Base-by-base conservation (phyloP, 371 early-diverging fungal genomes). In the Syncephalastrum racemosum region DNA sequence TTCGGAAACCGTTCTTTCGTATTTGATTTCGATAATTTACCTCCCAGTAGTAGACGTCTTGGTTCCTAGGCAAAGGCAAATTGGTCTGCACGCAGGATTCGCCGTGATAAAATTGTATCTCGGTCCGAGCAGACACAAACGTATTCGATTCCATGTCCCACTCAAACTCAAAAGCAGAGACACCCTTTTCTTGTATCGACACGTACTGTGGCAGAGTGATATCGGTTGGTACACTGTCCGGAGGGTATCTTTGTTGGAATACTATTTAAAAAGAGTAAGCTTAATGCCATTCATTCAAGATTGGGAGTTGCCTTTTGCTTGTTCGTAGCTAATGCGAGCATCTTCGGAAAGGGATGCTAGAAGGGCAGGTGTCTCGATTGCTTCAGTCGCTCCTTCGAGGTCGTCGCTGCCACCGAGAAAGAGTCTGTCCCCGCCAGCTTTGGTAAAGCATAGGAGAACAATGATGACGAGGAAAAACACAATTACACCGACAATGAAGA, bases 81-180 rank as follows among this genome's bases (percentile, higher is more conserved):
- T 92, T 92, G 24, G 92, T 90, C 58, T 89, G 90, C 44, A 91
- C 88, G 60, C 87, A 88, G 43, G 80, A 81, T 60, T 90, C 90
- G 43, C 88, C 84, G 36, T 82, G 80, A 55, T 62, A 79, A 68
- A 85, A 90, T 50, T 82, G 79, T 14, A 92, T 80, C 57, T 92
- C 92, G 8, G 92, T 92, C 52, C 90, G 73, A 54, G 82, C 88
- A 44, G 87, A 80, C 13, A 89, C 83, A 61, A 86, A 80, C 18
- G 82, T 75, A 45, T 83, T 82, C 5, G 81, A 67, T 43, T 82
- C 83, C 64, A 83, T 76, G 39, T 88, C 84, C 57, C 86, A 81
- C 51, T 84, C 89, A 73, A 92, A 90, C 63, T 90, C 87, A 85
- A 91, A 92, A 12, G 92, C 92, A 10, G 85, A 82, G 1, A 92